phyloP scores from a whole-genome alignment of 768 basidiomycete species.

The Mycena floridula region DNA sequence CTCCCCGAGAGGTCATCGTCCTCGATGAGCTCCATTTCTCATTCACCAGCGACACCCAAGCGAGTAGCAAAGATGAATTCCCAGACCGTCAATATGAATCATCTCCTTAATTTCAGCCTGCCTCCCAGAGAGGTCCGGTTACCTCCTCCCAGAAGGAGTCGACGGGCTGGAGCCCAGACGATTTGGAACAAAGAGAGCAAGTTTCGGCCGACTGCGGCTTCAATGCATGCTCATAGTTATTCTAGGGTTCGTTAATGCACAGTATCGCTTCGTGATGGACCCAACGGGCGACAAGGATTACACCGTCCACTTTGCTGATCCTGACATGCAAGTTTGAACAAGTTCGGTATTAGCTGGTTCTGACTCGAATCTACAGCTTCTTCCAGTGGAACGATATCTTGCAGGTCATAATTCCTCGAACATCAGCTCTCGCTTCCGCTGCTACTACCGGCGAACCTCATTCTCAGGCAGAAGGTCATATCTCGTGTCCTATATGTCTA shows the following conservation, averaged over 20 bases:
- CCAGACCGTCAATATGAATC: constrained; percentile 60
- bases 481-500: constrained; percentile 91
- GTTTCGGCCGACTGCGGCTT: constrained; percentile 19
- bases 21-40: no score
- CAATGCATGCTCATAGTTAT: constrained; percentile 7
- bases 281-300: constrained; percentile 84
- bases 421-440: constrained; percentile 67
- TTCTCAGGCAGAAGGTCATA: constrained; percentile 52
- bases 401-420: constrained; percentile 88
- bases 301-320: constrained; percentile 94
- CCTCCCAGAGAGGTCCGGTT: constrained; percentile 75
- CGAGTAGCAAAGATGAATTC: constrained; percentile 66
- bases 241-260: constrained; percentile 92
- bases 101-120: constrained; percentile 91
- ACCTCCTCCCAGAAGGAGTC: constrained; percentile 66
- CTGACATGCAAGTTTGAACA: constrained; percentile 84
- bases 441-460: constrained; percentile 35
- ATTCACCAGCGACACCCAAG: constrained; percentile 42
- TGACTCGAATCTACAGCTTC: constrained; percentile 46
- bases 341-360: constrained; percentile 3
- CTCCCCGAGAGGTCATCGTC: no score
- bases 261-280: constrained; percentile 94
- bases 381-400: constrained; percentile 96
- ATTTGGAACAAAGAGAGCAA: constrained; percentile 91
- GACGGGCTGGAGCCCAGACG: constrained; percentile 57